phyloP scores from a whole-genome alignment of 805 yeast species.

The Clavispora phyllophila region DNA sequence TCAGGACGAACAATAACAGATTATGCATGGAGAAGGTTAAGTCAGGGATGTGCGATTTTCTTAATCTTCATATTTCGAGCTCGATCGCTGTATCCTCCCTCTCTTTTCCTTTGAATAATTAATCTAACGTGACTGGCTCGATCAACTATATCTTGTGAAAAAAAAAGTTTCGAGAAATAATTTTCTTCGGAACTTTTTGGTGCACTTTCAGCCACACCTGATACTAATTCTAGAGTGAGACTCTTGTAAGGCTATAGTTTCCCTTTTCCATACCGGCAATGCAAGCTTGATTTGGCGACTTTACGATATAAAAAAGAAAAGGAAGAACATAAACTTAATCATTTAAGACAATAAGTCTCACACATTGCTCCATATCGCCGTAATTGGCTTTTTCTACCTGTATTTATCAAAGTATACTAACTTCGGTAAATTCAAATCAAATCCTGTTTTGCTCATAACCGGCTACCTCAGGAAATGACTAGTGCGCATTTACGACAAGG shows the following conservation, averaged over 20 bases:
- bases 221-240: neutral
- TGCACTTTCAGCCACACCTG: neutral
- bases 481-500: slow-evolving; percentile 1
- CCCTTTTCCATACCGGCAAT: neutral
- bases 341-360: neutral
- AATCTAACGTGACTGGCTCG: too few species aligned
- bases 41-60: neutral
- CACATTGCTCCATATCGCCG: neutral
- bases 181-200: neutral
- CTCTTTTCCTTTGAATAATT: too few species aligned
- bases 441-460: neutral
- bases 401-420: neutral
- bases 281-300: neutral
- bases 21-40: neutral
- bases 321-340: neutral
- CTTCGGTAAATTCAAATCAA: neutral
- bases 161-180: neutral
- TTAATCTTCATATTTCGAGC: too few species aligned
- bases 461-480: neutral
- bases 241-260: neutral
- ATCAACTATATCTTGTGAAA: too few species aligned
- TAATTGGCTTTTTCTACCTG: too few species aligned
- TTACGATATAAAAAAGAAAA: neutral
- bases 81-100: too few species aligned
- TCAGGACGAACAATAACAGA: neutral